phyloP scores from a whole-genome alignment of 2,329 filamentous ascomycete genomes.

The Penicillium corylophilum region DNA sequence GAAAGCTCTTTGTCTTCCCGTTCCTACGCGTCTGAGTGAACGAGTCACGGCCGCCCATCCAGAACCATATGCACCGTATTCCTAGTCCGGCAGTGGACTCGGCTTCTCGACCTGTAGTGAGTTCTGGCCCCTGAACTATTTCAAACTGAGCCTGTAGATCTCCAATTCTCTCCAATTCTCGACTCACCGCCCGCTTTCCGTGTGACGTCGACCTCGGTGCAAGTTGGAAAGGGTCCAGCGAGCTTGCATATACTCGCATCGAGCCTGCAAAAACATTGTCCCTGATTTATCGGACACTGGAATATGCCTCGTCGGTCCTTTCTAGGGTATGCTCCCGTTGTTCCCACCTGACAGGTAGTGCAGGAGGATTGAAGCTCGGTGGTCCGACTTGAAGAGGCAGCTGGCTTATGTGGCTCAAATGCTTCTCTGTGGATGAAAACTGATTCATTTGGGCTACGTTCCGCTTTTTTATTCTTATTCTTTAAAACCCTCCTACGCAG shows the following conservation, averaged over 20 bases:
- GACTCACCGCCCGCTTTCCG: conserved; percentile 10
- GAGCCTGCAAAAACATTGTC: neutral
- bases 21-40: too few relatives aligned
- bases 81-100: too few relatives aligned
- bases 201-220: conserved; percentile 25
- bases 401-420: conserved; percentile 11
- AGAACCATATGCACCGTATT: too few relatives aligned
- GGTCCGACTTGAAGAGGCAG: conserved; percentile 23
- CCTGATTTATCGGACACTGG: neutral
- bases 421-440: neutral
- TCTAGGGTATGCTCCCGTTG: conserved; percentile 28
- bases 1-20: too few relatives aligned
- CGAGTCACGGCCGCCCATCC: too few relatives aligned
- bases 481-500: conserved; percentile 2
- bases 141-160: too few relatives aligned
- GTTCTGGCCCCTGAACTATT: too few relatives aligned
- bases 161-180: neutral
- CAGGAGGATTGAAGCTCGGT: conserved; percentile 29
- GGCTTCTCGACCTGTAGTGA: too few relatives aligned
- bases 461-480: too few relatives aligned
- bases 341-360: conserved; percentile 21
- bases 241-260: neutral
- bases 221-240: conserved; percentile 1
- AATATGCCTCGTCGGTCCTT: conserved; percentile 11
- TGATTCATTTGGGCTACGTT: conserved; percentile 4